phyloP scores from a whole-genome alignment of 2,329 filamentous ascomycete species.

The Diaporthe destruens region DNA sequence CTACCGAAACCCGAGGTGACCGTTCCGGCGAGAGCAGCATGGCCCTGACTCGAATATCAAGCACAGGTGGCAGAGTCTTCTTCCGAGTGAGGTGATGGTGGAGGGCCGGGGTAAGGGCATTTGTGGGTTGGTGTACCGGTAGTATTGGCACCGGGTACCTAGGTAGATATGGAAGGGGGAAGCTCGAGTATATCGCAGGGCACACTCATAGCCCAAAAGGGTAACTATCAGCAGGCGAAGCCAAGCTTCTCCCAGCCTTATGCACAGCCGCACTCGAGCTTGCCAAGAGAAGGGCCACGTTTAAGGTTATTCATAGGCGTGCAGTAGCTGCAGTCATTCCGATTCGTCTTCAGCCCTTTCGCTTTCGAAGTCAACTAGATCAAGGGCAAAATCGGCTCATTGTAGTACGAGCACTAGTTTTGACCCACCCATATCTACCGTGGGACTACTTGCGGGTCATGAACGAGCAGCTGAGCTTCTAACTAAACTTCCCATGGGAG shows the following conservation, averaged over 20 bases:
- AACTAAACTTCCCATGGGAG: neutral
- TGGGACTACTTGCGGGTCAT: constrained; percentile 16
- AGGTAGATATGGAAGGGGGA: too few species aligned
- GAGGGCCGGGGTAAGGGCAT: neutral
- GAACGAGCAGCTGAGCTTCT: neutral
- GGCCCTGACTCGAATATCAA: constrained; percentile 20
- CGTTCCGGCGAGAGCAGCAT: constrained; percentile 1
- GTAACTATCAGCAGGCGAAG: neutral
- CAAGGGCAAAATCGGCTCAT: neutral
- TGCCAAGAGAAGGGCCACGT: neutral
- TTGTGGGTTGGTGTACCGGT: constrained; percentile 16
- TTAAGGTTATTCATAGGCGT: constrained; percentile 16
- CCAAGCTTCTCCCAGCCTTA: neutral
- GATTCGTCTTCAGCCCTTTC: constrained; percentile 7
- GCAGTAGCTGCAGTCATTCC: neutral
- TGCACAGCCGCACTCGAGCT: neutral
- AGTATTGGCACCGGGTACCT: too few species aligned
- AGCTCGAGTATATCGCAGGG: too few species aligned
- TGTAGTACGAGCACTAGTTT: neutral
- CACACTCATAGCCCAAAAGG: neutral
- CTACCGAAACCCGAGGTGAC: neutral
- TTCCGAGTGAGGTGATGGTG: constrained; percentile 7
- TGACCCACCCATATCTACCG: neutral
- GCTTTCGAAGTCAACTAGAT: neutral
- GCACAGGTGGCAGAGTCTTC: neutral